phyloP scores from a whole-genome alignment of 2,329 filamentous ascomycete genomes.

The Aureobasidium vineae region DNA sequence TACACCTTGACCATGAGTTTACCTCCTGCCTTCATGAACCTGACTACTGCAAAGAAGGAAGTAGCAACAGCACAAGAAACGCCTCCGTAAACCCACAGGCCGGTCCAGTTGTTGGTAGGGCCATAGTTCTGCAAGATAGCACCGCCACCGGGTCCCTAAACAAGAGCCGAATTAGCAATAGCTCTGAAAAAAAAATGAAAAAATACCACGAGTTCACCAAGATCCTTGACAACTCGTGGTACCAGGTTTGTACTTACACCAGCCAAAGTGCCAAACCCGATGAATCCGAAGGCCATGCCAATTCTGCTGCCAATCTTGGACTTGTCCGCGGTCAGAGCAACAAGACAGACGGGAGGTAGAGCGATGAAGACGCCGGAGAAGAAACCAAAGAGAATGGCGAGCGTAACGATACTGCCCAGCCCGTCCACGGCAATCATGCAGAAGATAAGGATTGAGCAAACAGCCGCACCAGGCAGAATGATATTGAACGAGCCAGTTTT shows the following conservation, averaged over 20 bases:
- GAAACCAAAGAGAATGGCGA: slow-evolving; percentile 44
- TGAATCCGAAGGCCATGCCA: slow-evolving; percentile 42
- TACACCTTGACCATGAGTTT: slow-evolving; percentile 35
- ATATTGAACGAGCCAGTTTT: slow-evolving; percentile 43
- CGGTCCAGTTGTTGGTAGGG: slow-evolving; percentile 37
- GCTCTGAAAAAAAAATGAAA: background rate
- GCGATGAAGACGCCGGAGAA: slow-evolving; percentile 47
- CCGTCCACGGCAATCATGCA: slow-evolving; percentile 41
- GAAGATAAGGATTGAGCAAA: slow-evolving; percentile 40
- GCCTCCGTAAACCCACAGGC: slow-evolving; percentile 39
- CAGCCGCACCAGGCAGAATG: slow-evolving; percentile 36
- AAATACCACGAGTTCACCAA: background rate
- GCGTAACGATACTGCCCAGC: slow-evolving; percentile 38
- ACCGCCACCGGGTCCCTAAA: slow-evolving; percentile 38
- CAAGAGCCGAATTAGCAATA: background rate
- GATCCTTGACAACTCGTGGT: background rate
- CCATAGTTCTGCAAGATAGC: slow-evolving; percentile 34
- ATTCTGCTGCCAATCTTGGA: slow-evolving; percentile 46
- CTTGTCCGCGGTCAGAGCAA: slow-evolving; percentile 44
- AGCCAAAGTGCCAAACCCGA: slow-evolving; percentile 38
- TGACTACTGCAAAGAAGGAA: slow-evolving; percentile 31
- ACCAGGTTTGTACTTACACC: slow-evolving; percentile 28
- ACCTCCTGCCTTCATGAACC: slow-evolving; percentile 32
- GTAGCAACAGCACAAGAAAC: slow-evolving; percentile 31
- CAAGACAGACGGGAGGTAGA: slow-evolving; percentile 44